Base-by-base conservation (phyloP, 306 rosid genomes). In the Castanea mollissima region DNA sequence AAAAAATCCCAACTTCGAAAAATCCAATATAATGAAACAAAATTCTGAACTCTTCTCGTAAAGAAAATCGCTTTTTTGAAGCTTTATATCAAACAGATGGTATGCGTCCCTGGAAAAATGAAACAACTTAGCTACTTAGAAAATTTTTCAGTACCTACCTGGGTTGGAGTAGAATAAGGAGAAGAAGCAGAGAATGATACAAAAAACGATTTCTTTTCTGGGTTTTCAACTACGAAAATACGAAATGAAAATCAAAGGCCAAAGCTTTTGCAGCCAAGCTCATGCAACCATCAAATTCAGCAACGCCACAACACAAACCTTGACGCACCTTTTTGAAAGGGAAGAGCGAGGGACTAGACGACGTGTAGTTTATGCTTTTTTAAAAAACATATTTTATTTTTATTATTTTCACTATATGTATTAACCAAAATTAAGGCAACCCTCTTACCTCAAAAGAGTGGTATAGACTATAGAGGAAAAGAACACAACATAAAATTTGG, bases 1-100 rank as follows among this genome's bases (percentile, higher is more conserved):
- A 35, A 35, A 55, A 49, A 72, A 52, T 25, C 9, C 13, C 38
- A 64, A 44, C 58, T 75, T 41, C 41, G 1, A 27, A 44, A 6
- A 74, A 27, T 44, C 49, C 56, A 69, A 76, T 27, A 52, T 72
- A 72, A 16, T 23, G 16, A 38, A 27, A 51, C 5, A 11, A 49
- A 35, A 46, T 27, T 70, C 51, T 18, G 10, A 64, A 35, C 27
- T n/a, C 35, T 35, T 35, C 69, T 19, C 9, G 5, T 16, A 8
- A 21, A 34, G 51, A 35, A n/a, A 67, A 68, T 18, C 14, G 13
- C 5, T 16, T 49, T 58, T 51, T 8, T 27, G 19, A 29, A 32
- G 79, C 46, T 16, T 76, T 46, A 44, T 10, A 60, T 75, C 71
- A 60, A 75, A 75, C 58, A 60, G 29, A 54, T 9, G 27, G 58